A percentile compares a stretch with the other conserved stretches of the same genome.
Conservation (phyloP, 176 grass and related monocot species). For the Dendrocalamus sinicus region DNA sequence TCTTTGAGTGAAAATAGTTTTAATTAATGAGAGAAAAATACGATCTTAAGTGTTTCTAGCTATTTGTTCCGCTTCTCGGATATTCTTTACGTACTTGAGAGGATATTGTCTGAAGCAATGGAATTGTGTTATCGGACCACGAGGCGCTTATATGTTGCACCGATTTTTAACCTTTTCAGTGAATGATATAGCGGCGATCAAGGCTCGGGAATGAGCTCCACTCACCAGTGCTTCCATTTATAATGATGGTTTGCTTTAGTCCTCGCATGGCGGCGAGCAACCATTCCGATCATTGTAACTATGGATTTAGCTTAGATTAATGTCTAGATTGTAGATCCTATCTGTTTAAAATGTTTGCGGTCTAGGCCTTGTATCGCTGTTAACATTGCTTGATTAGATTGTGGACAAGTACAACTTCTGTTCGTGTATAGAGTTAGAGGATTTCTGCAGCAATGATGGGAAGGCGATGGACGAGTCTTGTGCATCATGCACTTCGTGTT, state of each 20-base stretch:
- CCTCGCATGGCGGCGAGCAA: not conserved
- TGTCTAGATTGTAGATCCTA: conserved; percentile 48
- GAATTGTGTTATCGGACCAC: not conserved
- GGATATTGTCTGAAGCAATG: not conserved
- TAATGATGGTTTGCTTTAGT: conserved; percentile 10
- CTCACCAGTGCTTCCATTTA: not conserved
- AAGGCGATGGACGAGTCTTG: no score
- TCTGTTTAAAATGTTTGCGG: no score
- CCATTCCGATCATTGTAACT: conserved; percentile 38
- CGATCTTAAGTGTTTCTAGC: not conserved
- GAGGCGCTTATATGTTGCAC: not conserved
- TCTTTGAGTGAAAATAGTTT: not conserved
- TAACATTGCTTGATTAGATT: conserved; percentile 32
- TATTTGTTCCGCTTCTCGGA: not conserved
- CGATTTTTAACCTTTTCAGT: conserved; percentile 26
- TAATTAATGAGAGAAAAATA: not conserved
- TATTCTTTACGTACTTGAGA: not conserved
- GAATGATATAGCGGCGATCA: not conserved
- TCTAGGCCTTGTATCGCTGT: conserved; percentile 37
- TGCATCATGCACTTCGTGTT: no score
- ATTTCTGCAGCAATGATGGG: no score
- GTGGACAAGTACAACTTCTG: no score
- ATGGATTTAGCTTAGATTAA: conserved; percentile 51
- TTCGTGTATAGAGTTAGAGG: no score
- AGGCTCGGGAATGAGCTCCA: not conserved